phyloP scores from a whole-genome alignment of 495 filamentous ascomycete species.

The Xylaria sp. region DNA sequence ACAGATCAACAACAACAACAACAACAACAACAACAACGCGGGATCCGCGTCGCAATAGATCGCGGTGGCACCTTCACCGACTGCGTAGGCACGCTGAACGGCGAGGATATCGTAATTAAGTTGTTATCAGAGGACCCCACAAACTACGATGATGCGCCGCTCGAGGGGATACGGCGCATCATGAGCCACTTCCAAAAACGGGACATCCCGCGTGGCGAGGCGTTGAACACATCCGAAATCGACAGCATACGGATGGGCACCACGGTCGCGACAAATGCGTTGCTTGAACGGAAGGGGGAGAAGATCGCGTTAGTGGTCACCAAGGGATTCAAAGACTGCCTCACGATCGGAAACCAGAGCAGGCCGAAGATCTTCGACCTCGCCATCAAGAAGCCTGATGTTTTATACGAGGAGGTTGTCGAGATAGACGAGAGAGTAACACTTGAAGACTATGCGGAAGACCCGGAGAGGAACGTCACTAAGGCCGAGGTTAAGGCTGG shows the following conservation, averaged over 20 bases:
- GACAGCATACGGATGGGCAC: slow-evolving; percentile 89
- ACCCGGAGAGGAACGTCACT: slow-evolving; percentile 66
- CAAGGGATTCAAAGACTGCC: slow-evolving; percentile 89
- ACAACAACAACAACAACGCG: slow-evolving; percentile 47
- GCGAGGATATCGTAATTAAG: slow-evolving; percentile 80
- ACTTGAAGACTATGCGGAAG: slow-evolving; percentile 86
- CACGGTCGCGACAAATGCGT: slow-evolving; percentile 85
- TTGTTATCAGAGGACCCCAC: slow-evolving; percentile 87
- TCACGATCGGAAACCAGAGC: slow-evolving; percentile 87
- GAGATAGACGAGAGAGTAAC: slow-evolving; percentile 87
- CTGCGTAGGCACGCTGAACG: slow-evolving; percentile 69
- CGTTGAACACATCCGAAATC: slow-evolving; percentile 84
- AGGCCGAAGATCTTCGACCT: slow-evolving; percentile 85
- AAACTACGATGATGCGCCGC: slow-evolving; percentile 88
- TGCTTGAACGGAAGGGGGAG: slow-evolving; percentile 94
- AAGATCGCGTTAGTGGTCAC: slow-evolving; percentile 90
- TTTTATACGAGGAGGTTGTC: slow-evolving; percentile 76
- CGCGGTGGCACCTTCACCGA: slow-evolving; percentile 78
- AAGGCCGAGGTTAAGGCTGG: slow-evolving; percentile 56
- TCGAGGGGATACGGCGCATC: slow-evolving; percentile 90
- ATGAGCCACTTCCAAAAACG: slow-evolving; percentile 79
- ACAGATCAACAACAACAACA: slow-evolving; percentile 38
- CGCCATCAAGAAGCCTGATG: slow-evolving; percentile 78
- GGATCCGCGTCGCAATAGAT: slow-evolving; percentile 67
- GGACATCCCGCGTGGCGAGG: slow-evolving; percentile 79